Evolutionary conservation across 495 filamentous ascomycete species (phyloP).

Genomic region (Zalerion maritima): DNA sequence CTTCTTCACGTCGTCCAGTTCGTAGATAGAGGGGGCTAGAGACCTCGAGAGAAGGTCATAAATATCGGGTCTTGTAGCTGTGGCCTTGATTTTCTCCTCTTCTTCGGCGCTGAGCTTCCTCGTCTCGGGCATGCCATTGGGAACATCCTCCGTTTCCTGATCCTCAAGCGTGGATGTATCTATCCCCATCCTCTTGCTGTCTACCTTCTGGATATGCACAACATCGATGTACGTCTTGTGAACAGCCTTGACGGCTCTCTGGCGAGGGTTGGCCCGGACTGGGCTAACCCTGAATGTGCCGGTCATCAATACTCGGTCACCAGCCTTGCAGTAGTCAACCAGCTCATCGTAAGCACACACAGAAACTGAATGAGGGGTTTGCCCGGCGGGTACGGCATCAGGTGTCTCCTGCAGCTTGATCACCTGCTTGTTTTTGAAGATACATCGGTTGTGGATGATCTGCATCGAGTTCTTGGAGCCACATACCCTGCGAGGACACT

Average conservation of each 20-base stretch:
- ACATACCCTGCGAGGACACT: constrained; percentile 76
- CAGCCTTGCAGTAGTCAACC: constrained; percentile 93
- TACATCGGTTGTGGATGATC: constrained; percentile 90
- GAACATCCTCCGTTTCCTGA: constrained; percentile 59
- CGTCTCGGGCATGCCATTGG: constrained; percentile 62
- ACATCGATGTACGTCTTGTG: constrained; percentile 98
- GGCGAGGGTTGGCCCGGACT: constrained; percentile 87
- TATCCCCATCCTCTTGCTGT: constrained; percentile 82
- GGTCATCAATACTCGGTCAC: constrained; percentile 90
- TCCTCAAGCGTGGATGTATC: constrained; percentile 84
- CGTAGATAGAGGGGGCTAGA: constrained; percentile 86
- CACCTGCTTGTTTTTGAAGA: constrained; percentile 93
- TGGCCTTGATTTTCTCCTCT: constrained; percentile 73
- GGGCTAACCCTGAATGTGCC: constrained; percentile 92
- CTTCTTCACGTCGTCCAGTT: constrained; percentile 98
- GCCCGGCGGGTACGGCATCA: constrained; percentile 83
- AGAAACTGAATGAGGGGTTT: constrained; percentile 96
- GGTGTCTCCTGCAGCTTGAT: constrained; percentile 98
- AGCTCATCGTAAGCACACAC: constrained; percentile 94
- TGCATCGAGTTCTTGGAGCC: constrained; percentile 88
- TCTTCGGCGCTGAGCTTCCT: constrained; percentile 83
- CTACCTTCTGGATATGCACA: constrained; percentile 89
- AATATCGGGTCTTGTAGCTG: constrained; percentile 68
- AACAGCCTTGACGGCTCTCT: constrained; percentile 79
- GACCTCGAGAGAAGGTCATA: constrained; percentile 91